These are phyloP conservation scores for Aureobasidium mangrovei DNA, from an alignment of 2,329 filamentous ascomycete genomes.

Conservation along the genomic window DNA sequence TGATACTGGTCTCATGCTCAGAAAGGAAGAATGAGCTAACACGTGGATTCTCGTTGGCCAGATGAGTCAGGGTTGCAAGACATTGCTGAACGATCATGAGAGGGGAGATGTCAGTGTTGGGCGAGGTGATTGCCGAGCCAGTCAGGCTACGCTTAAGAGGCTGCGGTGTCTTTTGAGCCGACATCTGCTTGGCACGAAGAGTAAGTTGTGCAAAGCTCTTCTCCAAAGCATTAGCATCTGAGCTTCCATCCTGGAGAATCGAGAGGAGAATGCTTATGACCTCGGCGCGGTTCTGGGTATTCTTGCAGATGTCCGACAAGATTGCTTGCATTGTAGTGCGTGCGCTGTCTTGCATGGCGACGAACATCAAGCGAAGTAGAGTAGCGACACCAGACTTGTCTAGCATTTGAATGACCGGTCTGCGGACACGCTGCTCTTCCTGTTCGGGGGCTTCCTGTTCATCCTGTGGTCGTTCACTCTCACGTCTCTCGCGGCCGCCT, in stretches of 20 bases:
- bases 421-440: slow-evolving; percentile 29
- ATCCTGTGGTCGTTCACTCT: slow-evolving; percentile 16
- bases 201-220: slow-evolving; percentile 91
- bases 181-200: slow-evolving; percentile 68
- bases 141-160: slow-evolving; percentile 67
- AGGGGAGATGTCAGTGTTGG: slow-evolving; percentile 78
- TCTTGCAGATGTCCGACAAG: slow-evolving; percentile 85
- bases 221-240: slow-evolving; percentile 87
- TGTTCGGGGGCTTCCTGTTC: slow-evolving; percentile 9
- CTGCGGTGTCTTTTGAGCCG: slow-evolving; percentile 72
- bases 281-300: slow-evolving; percentile 89
- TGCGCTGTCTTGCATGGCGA: slow-evolving; percentile 80
- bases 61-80: slow-evolving; percentile 71
- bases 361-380: slow-evolving; percentile 96
- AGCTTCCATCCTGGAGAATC: slow-evolving; percentile 90
- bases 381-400: slow-evolving; percentile 94
- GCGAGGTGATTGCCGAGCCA: slow-evolving; percentile 38
- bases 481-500: slow-evolving; percentile 6
- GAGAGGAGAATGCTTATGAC: slow-evolving; percentile 87
- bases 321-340: slow-evolving; percentile 78
- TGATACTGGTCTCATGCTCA: slow-evolving; percentile 69
- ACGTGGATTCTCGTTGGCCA: slow-evolving; percentile 77
- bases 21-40: slow-evolving; percentile 88
- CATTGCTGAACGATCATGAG: slow-evolving; percentile 95
- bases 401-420: slow-evolving; percentile 87